phyloP scores from a whole-genome alignment of 352 stramenopile genomes.

The Globisporangium barbulae region DNA sequence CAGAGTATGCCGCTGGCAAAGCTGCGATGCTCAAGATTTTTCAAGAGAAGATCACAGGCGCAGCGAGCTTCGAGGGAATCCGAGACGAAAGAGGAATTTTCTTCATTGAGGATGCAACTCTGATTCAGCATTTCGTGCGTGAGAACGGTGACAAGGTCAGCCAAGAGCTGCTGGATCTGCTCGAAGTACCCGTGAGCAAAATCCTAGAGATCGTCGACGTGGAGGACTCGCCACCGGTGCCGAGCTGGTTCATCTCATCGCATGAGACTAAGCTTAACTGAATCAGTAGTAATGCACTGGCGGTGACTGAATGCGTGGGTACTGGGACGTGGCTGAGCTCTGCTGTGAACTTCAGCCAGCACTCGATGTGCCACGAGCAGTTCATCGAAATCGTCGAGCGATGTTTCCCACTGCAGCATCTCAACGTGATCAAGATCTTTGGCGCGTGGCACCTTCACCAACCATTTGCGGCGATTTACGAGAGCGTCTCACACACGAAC shows the following conservation, averaged over 20 bases:
- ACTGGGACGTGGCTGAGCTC: background rate
- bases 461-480: background rate
- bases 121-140: background rate
- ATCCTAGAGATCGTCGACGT: no score
- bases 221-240: background rate
- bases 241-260: slow-evolving; percentile 68
- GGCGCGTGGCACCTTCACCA: slow-evolving; percentile 15
- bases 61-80: background rate
- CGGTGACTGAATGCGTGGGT: background rate
- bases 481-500: slow-evolving; percentile 4
- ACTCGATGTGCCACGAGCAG: background rate
- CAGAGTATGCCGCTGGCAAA: background rate
- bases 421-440: slow-evolving; percentile 16
- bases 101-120: background rate
- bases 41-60: background rate
- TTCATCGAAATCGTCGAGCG: background rate
- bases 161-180: background rate
- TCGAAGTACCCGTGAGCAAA: background rate
- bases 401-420: slow-evolving; percentile 29
- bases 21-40: background rate
- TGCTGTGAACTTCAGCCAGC: background rate
- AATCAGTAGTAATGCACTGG: background rate
- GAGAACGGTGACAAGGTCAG: background rate
- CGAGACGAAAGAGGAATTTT: background rate
- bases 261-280: slow-evolving; percentile 40